These are phyloP conservation scores for Colletotrichum tofieldiae DNA, from an alignment of 2,329 filamentous ascomycete species.

Conservation along the genomic window DNA sequence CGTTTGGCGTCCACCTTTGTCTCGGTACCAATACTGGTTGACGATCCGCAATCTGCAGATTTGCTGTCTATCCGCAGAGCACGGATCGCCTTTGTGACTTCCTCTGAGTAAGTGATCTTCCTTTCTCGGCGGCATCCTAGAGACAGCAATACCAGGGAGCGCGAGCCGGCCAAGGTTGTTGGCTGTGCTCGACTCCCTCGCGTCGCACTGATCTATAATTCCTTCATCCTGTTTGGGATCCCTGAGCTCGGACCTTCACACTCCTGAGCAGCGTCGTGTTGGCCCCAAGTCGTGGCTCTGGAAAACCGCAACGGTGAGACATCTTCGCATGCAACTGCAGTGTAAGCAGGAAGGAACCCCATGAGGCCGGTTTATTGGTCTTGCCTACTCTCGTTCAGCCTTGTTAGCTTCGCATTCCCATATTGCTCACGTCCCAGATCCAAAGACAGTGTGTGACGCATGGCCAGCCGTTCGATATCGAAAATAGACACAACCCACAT, in stretches of 20 bases:
- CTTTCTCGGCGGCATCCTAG: conserved; percentile 1
- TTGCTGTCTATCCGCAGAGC: neutral
- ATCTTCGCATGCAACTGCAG: neutral
- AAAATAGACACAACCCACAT: neutral
- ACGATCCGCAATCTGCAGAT: conserved; percentile 1
- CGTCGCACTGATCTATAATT: conserved; percentile 2
- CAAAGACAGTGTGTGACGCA: too few relatives aligned
- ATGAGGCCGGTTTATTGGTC: neutral
- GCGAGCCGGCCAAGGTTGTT: neutral
- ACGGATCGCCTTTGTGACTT: conserved; percentile 7
- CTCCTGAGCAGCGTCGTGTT: conserved; percentile 4
- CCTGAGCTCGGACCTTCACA: conserved; percentile 24
- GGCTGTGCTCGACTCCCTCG: conserved; percentile 16
- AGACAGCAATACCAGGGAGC: conserved; percentile 3
- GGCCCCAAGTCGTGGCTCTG: neutral
- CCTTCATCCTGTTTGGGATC: conserved; percentile 19
- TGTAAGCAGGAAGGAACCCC: neutral
- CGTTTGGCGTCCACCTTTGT: neutral
- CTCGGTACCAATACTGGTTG: neutral
- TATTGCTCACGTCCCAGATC: neutral
- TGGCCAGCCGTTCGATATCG: neutral
- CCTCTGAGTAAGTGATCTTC: conserved; percentile 1
- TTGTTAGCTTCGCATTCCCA: neutral
- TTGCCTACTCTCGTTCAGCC: neutral
- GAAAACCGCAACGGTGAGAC: neutral